These are phyloP conservation scores for Liriodendron chinense DNA, from an alignment of 164 flowering plant genomes.

Conservation along the genomic window DNA sequence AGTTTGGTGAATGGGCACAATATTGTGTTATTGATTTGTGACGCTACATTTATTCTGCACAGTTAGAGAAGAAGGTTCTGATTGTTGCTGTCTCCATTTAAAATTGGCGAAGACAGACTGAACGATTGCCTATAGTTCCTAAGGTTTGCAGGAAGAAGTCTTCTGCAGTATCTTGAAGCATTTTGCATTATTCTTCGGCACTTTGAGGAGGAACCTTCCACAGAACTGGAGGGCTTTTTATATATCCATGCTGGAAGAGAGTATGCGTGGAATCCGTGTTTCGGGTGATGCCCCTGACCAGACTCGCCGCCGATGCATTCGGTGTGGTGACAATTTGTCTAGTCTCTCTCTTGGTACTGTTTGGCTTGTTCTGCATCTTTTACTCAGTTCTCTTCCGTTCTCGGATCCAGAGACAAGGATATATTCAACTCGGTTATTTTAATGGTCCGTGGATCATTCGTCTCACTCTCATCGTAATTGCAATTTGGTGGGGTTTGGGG, in stretches of 20 bases:
- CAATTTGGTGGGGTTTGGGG: slow-evolving; percentile 87
- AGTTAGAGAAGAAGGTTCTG: neutral
- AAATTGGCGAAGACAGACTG: neutral
- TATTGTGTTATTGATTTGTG: too few species aligned
- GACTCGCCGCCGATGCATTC: slow-evolving; percentile 84
- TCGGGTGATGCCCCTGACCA: slow-evolving; percentile 99
- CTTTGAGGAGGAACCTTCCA: slow-evolving; percentile 28
- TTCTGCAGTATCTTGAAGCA: slow-evolving; percentile 14
- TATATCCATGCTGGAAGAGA: slow-evolving; percentile 94
- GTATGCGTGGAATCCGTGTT: slow-evolving; percentile 94
- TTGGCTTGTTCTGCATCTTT: slow-evolving; percentile 72
- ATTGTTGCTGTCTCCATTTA: neutral
- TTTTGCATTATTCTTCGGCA: slow-evolving; percentile 15
- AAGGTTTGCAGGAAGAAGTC: slow-evolving; percentile 5
- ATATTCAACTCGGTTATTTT: slow-evolving; percentile 62
- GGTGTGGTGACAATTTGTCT: slow-evolving; percentile 94
- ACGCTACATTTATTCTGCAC: neutral
- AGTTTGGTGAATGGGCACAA: neutral
- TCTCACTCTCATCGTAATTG: slow-evolving; percentile 50
- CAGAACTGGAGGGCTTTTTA: slow-evolving; percentile 22
- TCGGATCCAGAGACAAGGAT: slow-evolving; percentile 48
- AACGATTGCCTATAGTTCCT: slow-evolving; percentile 5
- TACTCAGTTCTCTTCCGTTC: slow-evolving; percentile 68
- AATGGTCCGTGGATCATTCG: slow-evolving; percentile 92
- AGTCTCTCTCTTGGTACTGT: slow-evolving; percentile 56